Base-by-base conservation (phyloP, 2,329 filamentous ascomycete genomes). In the Calonectria honghensis region DNA sequence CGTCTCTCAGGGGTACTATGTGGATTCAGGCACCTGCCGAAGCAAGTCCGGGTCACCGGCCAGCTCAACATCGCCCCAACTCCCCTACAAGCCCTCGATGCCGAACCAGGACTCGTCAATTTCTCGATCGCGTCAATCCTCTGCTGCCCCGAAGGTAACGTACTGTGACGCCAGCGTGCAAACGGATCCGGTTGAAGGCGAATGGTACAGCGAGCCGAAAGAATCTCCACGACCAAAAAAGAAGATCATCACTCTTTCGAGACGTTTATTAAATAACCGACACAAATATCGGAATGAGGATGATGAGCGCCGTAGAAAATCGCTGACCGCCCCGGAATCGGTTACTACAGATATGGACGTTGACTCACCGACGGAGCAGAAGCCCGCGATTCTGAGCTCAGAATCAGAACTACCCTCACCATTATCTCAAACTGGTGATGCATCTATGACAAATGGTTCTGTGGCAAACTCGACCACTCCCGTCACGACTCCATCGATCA, bases 91-190 rank as follows among this genome's bases (percentile, higher is more conserved):
- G 66, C 74, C 81, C 7, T 70, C 82, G 4, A 76, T 76, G 5
- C 77, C 80, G 11, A 81, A 78, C n/a, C 82, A 79, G 6, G 81
- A 81, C 45, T 48, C n/a, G 3, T 85, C 85, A 3, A 45, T 68
- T 16, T 65, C 72, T 16, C 79, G 73, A 10, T 87, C 86, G 2
- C 85, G 87, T 9, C 86, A 84, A 54, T 79, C 83, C 5, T 88
- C 89, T 1, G 80, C 82, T 1, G 81, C 82, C 1, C 84, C 86
- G 4, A 84, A 85, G 14, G 81, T 85, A 9, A 84, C 85, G 20
- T 92, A 92, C 76, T 84, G 87, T 66, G 88, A 92, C 78, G 88
- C 85, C 13, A 82, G 84, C 6, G 86, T 90, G 2, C 91, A 92
- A 78, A 92, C 91, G 0, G 90, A 91, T 37, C 86, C 88, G 0